Base-by-base conservation (phyloP, 2,329 filamentous ascomycete genomes). In the Fonsecaea pugnacius region DNA sequence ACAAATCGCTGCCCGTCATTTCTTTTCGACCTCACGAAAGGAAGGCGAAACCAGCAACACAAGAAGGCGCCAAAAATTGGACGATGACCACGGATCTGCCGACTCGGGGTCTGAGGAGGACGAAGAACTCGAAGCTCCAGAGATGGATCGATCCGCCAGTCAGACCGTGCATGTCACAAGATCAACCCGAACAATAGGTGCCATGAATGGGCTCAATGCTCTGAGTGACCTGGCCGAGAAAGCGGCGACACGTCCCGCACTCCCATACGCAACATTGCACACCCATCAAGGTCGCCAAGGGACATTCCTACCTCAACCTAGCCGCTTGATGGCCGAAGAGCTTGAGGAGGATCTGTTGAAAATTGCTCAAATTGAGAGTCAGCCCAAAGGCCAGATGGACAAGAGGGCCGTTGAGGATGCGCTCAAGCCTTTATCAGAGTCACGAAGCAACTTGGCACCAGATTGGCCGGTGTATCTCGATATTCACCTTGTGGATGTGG, bases 71-170 rank as follows among this genome's bases (percentile, higher is more conserved):
- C 71, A 76, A 7, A 78, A 79, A 56, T 75, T 77, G 35, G 70
- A 71, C 58, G 75, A 78, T 46, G 72, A 75, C 62, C 75, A 80
- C 4, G 75, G 74, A n/a, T 73, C 75, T 16, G 78, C 78, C 52
- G 75, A 78, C 50, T 75, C 78, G 67, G 75, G 78, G 46, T 75
- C 76, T 36, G 76, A 83, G 56, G 74, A 75, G 38, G 70, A 76
- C 38, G 76, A 75, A 51, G 78, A 78, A 7, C 75, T 77, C 0
- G 75, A 76, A 27, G 77, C 83, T 1, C 75, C 80, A 4, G 85
- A 86, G 60, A 89, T 89, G 86, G 83, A 85, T 57, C 83, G 87
- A 43, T 85, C 84, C 12, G 79, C 84, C 21, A 85, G 83, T 60
- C 83, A 84, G 62, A 86, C 84, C 50, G 70, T 71, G n/a, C 81